These are phyloP conservation scores for Coniochaeta pulveracea DNA, from an alignment of 2,329 filamentous ascomycete genomes.

Conservation along the genomic window DNA sequence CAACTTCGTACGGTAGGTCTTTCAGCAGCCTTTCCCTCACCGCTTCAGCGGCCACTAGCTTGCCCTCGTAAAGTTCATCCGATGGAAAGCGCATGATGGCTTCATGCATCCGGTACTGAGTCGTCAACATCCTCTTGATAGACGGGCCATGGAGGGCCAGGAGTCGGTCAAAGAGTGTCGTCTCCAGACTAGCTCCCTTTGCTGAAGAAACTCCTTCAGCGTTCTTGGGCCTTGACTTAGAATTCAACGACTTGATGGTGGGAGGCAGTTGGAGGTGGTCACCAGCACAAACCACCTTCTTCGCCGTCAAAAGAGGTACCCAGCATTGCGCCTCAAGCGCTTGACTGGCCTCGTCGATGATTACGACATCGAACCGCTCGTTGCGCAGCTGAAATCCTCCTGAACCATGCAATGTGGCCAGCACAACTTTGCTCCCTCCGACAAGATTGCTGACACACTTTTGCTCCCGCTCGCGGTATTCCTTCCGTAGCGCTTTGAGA, in stretches of 20 bases:
- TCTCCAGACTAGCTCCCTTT: constrained; percentile 59
- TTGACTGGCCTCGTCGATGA: constrained; percentile 94
- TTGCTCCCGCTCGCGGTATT: constrained; percentile 76
- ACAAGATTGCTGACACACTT: constrained; percentile 71
- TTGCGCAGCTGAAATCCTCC: constrained; percentile 73
- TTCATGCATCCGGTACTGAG: constrained; percentile 97
- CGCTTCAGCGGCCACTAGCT: constrained; percentile 67
- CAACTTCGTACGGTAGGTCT: constrained; percentile 66
- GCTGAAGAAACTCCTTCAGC: constrained; percentile 23
- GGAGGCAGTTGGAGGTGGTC: constrained; percentile 92
- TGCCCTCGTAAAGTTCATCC: constrained; percentile 72
- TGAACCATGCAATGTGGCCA: constrained; percentile 86
- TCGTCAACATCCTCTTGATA: constrained; percentile 92
- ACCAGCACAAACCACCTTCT: constrained; percentile 81
- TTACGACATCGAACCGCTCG: constrained; percentile 81
- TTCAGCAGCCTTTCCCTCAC: constrained; percentile 67
- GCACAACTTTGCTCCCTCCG: constrained; percentile 69
- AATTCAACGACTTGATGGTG: constrained; percentile 74
- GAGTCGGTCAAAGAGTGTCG: constrained; percentile 86
- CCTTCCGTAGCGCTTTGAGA: constrained; percentile 73
- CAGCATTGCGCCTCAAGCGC: constrained; percentile 95
- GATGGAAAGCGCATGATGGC: constrained; percentile 93
- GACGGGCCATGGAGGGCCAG: constrained; percentile 66
- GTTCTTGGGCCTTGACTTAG: constrained; percentile 28
- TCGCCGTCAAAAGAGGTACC: constrained; percentile 73